Conservation (phyloP, 371 early-diverging fungal genomes). For the Mortierella sp. region DNA sequence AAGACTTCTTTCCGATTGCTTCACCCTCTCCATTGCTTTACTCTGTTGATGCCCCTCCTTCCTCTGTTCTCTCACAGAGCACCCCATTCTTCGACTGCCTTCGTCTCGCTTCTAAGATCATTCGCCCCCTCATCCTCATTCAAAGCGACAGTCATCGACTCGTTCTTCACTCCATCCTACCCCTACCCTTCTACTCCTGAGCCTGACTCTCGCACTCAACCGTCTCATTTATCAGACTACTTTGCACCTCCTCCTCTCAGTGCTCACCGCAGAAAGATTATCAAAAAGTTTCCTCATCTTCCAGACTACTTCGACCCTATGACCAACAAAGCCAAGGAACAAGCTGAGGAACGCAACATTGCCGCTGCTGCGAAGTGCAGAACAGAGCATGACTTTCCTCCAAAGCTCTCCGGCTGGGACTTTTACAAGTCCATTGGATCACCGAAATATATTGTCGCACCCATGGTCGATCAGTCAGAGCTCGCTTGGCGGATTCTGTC, state of each 20-base stretch:
- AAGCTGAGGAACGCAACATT: constrained; percentile 31
- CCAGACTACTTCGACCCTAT: constrained; percentile 10
- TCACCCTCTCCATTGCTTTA: not conserved
- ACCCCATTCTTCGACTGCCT: constrained; percentile 1
- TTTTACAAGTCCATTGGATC: constrained; percentile 80
- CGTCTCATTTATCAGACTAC: constrained; percentile 1
- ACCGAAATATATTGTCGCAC: constrained; percentile 87
- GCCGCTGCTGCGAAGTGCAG: constrained; percentile 37
- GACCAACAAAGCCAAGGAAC: constrained; percentile 20
- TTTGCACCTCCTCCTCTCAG: constrained; percentile 6
- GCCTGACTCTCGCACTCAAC: not conserved
- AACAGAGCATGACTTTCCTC: constrained; percentile 33
- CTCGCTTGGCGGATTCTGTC: constrained; percentile 95
- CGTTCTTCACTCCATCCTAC: constrained; percentile 12
- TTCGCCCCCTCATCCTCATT: not conserved
- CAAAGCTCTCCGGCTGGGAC: constrained; percentile 83
- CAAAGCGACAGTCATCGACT: constrained; percentile 4
- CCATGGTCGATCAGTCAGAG: constrained; percentile 96
- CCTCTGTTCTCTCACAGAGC: constrained; percentile 18
- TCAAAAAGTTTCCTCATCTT: constrained; percentile 28
- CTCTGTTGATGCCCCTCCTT: constrained; percentile 10
- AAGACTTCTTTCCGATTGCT: too few relatives aligned
- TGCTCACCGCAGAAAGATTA: constrained; percentile 2
- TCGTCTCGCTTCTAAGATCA: not conserved
- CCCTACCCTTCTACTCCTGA: constrained; percentile 1